Base-by-base conservation (phyloP, 768 basidiomycete genomes). In the Lanmaoa pseudosensibilis region DNA sequence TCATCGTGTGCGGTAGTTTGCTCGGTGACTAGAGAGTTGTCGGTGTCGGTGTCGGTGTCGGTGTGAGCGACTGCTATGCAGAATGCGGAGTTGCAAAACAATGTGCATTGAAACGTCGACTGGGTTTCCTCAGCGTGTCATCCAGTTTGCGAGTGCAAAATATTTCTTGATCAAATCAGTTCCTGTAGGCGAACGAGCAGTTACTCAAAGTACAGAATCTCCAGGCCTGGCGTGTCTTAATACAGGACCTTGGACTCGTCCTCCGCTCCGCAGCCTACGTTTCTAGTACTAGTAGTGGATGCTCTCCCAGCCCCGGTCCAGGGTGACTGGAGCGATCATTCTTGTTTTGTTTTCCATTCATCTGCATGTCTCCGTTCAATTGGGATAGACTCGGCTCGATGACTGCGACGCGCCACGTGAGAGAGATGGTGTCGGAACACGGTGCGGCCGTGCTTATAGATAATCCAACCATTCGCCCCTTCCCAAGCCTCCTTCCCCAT, bases 21-120 rank as follows among this genome's bases (percentile, higher is more conserved):
- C 27, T 52, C 23, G 25, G 23, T 25, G 21, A 27, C 16, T 16
- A 6, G 37, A 9, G 10, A 34, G 32, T 36, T n/a, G 43, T 16
- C n/a, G n/a, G n/a, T 21, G 52, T 41, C 25, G 32, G 13, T 39
- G 48, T 50, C n/a, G n/a, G n/a, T 21, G 52, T 41, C 25, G 32
- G 13, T 39, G 48, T 50, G 37, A 39, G 25, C 33, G 12, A 48
- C 38, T 15, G 15, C 32, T 4, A 10, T 6, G 9, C 8, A 21
- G 25, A 36, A 38, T 55, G 68, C 68, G 68, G 68, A 69, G 69
- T 69, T 67, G 66, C 52, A 67, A 67, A 67, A 56, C 48, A 19
- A 36, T 19, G 19, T n/a, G 27, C 27, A 27, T 27, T 27, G 27
- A 5, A 27, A 19, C 32, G 32, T 38, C 34, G 50, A 46, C 39